Percentiles rank a stretch among this genome's conserved stretches.
Evolutionary conservation across 2,329 filamentous ascomycete species (phyloP).

Genomic region (Curvularia hawaiiensis): DNA sequence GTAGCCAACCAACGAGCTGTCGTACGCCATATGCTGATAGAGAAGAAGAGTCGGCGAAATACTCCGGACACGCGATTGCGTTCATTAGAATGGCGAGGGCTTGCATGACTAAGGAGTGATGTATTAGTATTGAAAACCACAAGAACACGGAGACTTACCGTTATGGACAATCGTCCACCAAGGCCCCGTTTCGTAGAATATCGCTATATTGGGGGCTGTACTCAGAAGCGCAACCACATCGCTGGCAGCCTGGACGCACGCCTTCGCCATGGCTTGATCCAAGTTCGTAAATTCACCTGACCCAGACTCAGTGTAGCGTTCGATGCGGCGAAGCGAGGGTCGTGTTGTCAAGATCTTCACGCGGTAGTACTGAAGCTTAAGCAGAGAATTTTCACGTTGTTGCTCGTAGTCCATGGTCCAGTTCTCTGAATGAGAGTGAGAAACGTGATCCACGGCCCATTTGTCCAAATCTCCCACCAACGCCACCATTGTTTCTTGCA

Average conservation of each 20-base stretch:
- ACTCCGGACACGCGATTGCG: constrained; percentile 33
- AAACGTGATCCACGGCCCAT: constrained; percentile 28
- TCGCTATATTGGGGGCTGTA: constrained; percentile 17
- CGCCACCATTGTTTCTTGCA: constrained; percentile 33
- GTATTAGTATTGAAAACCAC: not conserved
- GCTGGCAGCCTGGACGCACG: constrained; percentile 41
- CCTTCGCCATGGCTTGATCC: constrained; percentile 34
- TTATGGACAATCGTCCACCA: constrained; percentile 47
- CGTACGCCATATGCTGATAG: constrained; percentile 3
- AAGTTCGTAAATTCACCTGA: constrained; percentile 31
- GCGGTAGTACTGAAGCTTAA: constrained; percentile 37
- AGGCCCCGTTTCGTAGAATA: constrained; percentile 29
- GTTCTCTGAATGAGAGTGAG: not conserved
- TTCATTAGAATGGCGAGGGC: constrained; percentile 43
- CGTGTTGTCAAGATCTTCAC: constrained; percentile 41
- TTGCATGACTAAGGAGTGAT: constrained; percentile 37
- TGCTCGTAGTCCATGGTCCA: constrained; percentile 9
- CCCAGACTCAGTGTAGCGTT: constrained; percentile 33
- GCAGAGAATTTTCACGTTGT: constrained; percentile 18
- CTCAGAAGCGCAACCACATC: constrained; percentile 37
- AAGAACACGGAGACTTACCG: constrained; percentile 2
- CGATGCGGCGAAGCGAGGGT: constrained; percentile 44
- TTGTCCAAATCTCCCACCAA: constrained; percentile 34
- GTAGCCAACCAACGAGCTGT: constrained; percentile 34
- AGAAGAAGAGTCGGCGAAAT: constrained; percentile 2